Evolutionary conservation across 2,329 filamentous ascomycete genomes (phyloP), one percentile per base, ranked within the genome.

Genomic region (Ramularia endophylla): DNA sequence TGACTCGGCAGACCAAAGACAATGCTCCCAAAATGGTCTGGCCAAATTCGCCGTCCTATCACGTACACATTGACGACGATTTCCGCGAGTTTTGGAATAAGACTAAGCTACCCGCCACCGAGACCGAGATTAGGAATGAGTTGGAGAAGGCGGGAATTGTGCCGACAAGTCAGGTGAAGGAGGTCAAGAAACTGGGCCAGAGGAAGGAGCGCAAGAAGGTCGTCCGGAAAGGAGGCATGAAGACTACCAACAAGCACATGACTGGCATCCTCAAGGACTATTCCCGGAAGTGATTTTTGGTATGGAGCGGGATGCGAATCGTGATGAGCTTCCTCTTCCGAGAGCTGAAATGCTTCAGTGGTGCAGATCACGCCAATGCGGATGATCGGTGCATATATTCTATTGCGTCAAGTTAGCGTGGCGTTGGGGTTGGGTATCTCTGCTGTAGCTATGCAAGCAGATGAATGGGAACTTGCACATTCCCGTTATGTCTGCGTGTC

Each of bases 1-100:
- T 95, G 5, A 85, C 87, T 16, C 80, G 89, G 47, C 89, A 89
- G 41, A 94, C 92, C 68, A 97, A 97, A 70, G 90, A 97, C 62
- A 83, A 85, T 58, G 78, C 85, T 54, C 82, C 90, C 2, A 81
- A 83, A 56, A 86, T 84, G 69, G 81, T 98, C 39, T 97, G 89
- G 87, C 75, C 82, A 38, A 87, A 98, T 63, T 87, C 95, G 56
- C 78, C 87, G 11, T 40, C 46, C 12, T 54, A 46, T 27, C 57
- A 82, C 80, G 41, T 52, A 34, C 29, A 48, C 40, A 44, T 97
- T 53, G 88, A 95, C 59, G 68, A 77, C 7, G 87, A 95, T 62
- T 95, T 97, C 63, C 76, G 82, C 62, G 70, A 72, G 44, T 84
- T 90, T 67, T 98, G 89, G 88, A 75, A 83, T 49, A 83, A 83